phyloP scores from a whole-genome alignment of 768 basidiomycete genomes.

The Leccinum variicolor region DNA sequence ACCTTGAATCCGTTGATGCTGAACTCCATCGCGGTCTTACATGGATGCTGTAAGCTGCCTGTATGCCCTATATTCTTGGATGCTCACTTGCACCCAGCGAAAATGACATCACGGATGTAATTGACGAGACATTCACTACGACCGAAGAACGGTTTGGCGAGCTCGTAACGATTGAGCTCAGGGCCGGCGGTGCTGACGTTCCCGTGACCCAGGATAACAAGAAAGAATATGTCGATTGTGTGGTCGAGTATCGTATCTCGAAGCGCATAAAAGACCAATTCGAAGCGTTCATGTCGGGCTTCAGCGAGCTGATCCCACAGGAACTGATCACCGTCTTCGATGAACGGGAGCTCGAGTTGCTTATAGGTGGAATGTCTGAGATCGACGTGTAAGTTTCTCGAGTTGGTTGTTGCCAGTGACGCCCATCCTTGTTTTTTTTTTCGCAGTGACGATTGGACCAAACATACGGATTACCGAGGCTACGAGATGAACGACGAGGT shows the following conservation, averaged over 20 bases:
- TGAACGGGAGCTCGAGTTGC: slow-evolving; percentile 92
- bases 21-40: slow-evolving; percentile 93
- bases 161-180: slow-evolving; percentile 95
- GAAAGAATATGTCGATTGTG: slow-evolving; percentile 93
- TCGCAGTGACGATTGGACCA: slow-evolving; percentile 93
- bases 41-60: slow-evolving; percentile 89
- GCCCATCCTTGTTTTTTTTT: not conserved
- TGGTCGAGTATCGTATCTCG: slow-evolving; percentile 97
- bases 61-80: not conserved
- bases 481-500: slow-evolving; percentile 95
- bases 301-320: slow-evolving; percentile 98
- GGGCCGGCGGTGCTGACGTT: slow-evolving; percentile 80
- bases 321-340: slow-evolving; percentile 98
- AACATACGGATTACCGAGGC: slow-evolving; percentile 98
- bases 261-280: slow-evolving; percentile 98
- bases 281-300: slow-evolving; percentile 99
- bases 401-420: not conserved
- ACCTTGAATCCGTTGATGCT: slow-evolving; percentile 95
- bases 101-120: slow-evolving; percentile 97
- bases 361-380: slow-evolving; percentile 99
- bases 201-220: slow-evolving; percentile 97
- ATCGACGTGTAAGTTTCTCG: slow-evolving; percentile 82
- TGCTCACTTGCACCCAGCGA: slow-evolving; percentile 50
- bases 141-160: slow-evolving; percentile 98
- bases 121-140: slow-evolving; percentile 97